Conservation (phyloP, 305 asterid genomes). For the Striga hermonthica region DNA sequence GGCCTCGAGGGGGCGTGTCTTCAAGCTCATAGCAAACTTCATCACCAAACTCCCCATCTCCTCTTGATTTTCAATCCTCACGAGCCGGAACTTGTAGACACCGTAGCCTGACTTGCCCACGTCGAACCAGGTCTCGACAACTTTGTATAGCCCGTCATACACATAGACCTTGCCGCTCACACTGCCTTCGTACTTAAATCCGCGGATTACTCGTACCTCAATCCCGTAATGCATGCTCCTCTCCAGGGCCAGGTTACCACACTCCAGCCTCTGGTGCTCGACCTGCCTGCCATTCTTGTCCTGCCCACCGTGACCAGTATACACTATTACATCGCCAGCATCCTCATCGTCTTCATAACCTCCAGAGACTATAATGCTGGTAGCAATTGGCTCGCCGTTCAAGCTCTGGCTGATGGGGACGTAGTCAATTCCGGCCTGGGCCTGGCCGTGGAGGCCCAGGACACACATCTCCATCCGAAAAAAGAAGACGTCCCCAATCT, state of each 20-base stretch:
- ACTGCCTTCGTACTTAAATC: constrained; percentile 56
- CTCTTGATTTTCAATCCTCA: constrained; percentile 58
- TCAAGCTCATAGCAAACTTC: constrained; percentile 49
- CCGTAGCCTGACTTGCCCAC: constrained; percentile 77
- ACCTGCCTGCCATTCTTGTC: constrained; percentile 58
- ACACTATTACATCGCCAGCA: constrained; percentile 61
- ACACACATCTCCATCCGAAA: constrained; percentile 74
- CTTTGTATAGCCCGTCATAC: constrained; percentile 72
- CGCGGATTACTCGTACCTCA: constrained; percentile 81
- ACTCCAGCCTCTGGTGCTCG: constrained; percentile 68
- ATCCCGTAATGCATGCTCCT: constrained; percentile 77
- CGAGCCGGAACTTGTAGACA: constrained; percentile 71
- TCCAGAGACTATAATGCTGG: constrained; percentile 74
- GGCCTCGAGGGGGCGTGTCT: constrained; percentile 43
- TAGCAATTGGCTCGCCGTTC: constrained; percentile 81
- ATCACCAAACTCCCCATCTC: constrained; percentile 69
- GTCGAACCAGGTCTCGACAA: constrained; percentile 68
- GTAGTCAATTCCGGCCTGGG: constrained; percentile 80
- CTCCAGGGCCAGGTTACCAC: constrained; percentile 74
- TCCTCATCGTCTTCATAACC: constrained; percentile 93
- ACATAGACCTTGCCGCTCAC: constrained; percentile 67
- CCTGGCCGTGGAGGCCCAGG: constrained; percentile 74
- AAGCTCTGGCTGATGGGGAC: constrained; percentile 63
- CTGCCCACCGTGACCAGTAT: constrained; percentile 87
- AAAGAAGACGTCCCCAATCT: constrained; percentile 64